Base-by-base conservation (phyloP, 202 grass and related monocot genomes). In the Carex arenaria region DNA sequence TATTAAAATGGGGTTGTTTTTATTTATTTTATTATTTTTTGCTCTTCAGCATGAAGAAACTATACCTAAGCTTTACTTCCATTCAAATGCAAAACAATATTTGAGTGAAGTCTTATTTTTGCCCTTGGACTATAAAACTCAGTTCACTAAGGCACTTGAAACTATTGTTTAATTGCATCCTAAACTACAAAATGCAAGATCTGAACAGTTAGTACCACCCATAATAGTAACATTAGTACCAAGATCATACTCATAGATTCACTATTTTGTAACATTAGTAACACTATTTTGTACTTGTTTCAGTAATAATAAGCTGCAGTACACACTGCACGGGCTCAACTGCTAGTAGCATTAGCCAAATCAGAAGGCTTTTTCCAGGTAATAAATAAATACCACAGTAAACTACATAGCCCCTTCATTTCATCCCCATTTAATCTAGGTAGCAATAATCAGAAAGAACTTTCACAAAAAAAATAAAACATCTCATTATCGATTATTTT, bases 401-500 rank as follows among this genome's bases (percentile, higher is more conserved):
- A 47, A 47, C 43, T 47, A 47, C 43, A 65, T 12, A 32, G 10
- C 63, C 28, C 12, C 26, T 65, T 26, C 28, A 14, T 65, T 26
- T 65, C 28, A 22, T 31, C 71, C 11, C 22, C 30, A 54, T 23
- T 53, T 54, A 74, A 74, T 18, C 26, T 71, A 22, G 67, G 20
- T 20, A 49, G 18, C 11, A 54, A 54, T 54, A 54, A 54, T 30
- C 14, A 70, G 23, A 12, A 80, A 38, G 9, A 38, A 42, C 15
- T 64, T 63, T 20, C 31, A 80, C 55, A 62, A n/a, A 22, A 80
- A n/a, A 40, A 80, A 43, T 26, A 26, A 26, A 28, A 80, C 61
- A 64, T 12, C 10, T 63, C 18, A 14, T 17, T 81, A 40, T 61
- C 57, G 72, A 77, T 51, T 55, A 79, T 36, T 80, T 86, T 88